Evolutionary conservation across 2,329 filamentous ascomycete genomes (phyloP), one percentile per base, ranked within the genome.

Genomic region (Aaosphaeria pasadenensis): DNA sequence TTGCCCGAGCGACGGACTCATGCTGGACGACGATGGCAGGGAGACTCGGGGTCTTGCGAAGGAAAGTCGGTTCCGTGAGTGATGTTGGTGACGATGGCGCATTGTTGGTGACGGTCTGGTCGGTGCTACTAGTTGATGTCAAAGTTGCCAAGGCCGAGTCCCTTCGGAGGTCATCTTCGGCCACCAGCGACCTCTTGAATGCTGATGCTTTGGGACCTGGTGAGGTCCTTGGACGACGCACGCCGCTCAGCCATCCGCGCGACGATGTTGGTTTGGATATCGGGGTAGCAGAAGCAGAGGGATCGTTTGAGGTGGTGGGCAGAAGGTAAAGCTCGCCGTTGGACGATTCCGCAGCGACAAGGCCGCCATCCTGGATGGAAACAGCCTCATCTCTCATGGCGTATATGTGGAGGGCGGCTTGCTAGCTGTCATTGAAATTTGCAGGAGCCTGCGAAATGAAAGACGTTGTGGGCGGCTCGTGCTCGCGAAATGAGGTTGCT

Each of bases 11-110:
- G 24, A 46, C 39, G 7, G 54, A 53, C 13, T 69, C 71, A 64
- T 74, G 66, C 51, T 76, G 71, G 42, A 76, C 67, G 31, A 76
- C 60, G 49, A 77, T 75, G 30, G 68, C 69, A 38, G 75, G 75
- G 41, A 76, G 64, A 40, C 66, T 72, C 13, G 72, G 70, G n/a
- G 67, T 66, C 55, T 62, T 65, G 60, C 58, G 60, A 54, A 70
- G 53, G 48, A 61, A 64, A 43, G 52, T 50, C 29, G 62, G 62
- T 24, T 24, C 17, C 17, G 17, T 24, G 17, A 24, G 17, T 24
- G 17, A 24, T 24, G 17, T 24, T 24, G 17, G 17, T 35, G 63
- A 59, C 7, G 66, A 56, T 39, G 63, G 63, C 6, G 59, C 54
- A 48, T 63, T 59, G 44, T 50, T 35, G 49, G 45, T 29, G 17